A percentile compares a stretch with the other conserved stretches of the same genome.
Conservation (phyloP, 257 asterid species). For the Scutellaria baicalensis region DNA sequence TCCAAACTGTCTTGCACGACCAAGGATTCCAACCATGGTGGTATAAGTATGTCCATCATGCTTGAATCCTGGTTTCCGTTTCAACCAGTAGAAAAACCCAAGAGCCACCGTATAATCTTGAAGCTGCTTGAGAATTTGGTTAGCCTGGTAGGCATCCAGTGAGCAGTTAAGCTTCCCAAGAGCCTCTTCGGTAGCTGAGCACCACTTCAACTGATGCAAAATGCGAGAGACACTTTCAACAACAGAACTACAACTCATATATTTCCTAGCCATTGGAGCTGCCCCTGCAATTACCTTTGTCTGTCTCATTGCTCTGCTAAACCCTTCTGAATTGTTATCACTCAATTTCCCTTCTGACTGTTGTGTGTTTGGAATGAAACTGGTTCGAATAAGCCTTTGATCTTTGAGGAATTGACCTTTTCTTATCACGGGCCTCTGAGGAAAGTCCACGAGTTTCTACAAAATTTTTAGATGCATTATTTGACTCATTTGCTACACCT, state of each 20-base stretch:
- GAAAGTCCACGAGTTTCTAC: slow-evolving; percentile 25
- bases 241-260: slow-evolving; percentile 27
- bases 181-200: slow-evolving; percentile 63
- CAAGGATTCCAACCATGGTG: slow-evolving; percentile 95
- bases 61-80: slow-evolving; percentile 69
- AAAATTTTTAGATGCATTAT: slow-evolving; percentile 16
- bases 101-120: slow-evolving; percentile 68
- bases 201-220: slow-evolving; percentile 64
- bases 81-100: slow-evolving; percentile 84
- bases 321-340: slow-evolving; percentile 33
- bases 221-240: slow-evolving; percentile 54
- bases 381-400: slow-evolving; percentile 39
- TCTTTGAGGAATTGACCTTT: slow-evolving; percentile 42
- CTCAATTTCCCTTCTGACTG: slow-evolving; percentile 37
- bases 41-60: slow-evolving; percentile 95
- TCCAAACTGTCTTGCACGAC: slow-evolving; percentile 80
- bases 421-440: slow-evolving; percentile 30
- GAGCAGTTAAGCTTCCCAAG: slow-evolving; percentile 53
- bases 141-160: slow-evolving; percentile 77
- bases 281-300: slow-evolving; percentile 25
- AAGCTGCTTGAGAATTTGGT: slow-evolving; percentile 85
- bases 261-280: slow-evolving; percentile 34
- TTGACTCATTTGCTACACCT: slow-evolving; percentile 22
- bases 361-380: slow-evolving; percentile 21
- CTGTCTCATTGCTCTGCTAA: slow-evolving; percentile 34